A percentile compares a stretch with the other conserved stretches of the same genome.
Conservation (phyloP, 208 protist genomes). For the Crithidia mellificae region DNA sequence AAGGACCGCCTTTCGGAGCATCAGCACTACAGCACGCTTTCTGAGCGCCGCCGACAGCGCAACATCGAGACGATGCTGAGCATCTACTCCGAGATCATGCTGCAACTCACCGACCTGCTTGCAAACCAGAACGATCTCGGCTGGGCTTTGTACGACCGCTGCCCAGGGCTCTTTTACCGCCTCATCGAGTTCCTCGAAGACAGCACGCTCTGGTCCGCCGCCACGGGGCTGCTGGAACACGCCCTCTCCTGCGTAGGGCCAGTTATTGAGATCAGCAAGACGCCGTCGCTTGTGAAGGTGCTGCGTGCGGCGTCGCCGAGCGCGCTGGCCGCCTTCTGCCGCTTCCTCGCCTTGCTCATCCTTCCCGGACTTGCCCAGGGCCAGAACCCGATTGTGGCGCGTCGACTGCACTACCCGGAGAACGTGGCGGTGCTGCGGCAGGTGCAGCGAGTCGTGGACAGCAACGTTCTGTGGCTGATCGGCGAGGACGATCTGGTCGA, state of each 20-base stretch:
- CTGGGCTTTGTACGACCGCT: constrained; percentile 81
- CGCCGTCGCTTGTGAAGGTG: constrained; percentile 46
- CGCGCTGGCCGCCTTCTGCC: constrained; percentile 56
- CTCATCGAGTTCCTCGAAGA: constrained; percentile 70
- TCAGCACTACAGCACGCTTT: constrained; percentile 11
- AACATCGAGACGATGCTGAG: constrained; percentile 17
- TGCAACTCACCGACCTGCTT: constrained; percentile 66
- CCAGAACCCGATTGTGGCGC: constrained; percentile 41
- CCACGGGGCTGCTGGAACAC: constrained; percentile 63
- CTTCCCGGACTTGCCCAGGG: constrained; percentile 53
- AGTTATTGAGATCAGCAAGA: constrained; percentile 77
- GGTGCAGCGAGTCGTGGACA: constrained; percentile 80
- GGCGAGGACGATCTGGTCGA: constrained; percentile 53
- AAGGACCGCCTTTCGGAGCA: constrained; percentile 12
- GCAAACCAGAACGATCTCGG: constrained; percentile 68
- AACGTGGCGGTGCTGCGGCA: constrained; percentile 51
- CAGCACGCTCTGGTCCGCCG: constrained; percentile 35
- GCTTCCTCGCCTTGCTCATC: constrained; percentile 73
- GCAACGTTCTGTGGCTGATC: constrained; percentile 83
- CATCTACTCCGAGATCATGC: constrained; percentile 40
- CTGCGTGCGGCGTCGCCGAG: constrained; percentile 43
- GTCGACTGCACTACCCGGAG: constrained; percentile 59
- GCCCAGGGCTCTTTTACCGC: constrained; percentile 74
- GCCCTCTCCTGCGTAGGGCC: constrained; percentile 70
- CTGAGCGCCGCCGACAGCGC: constrained; percentile 12